Percentiles rank a stretch among this genome's conserved stretches.
These are phyloP conservation scores for Coemansia sp. DNA, from an alignment of 192 early-diverging fungal species.

Conservation along the genomic window DNA sequence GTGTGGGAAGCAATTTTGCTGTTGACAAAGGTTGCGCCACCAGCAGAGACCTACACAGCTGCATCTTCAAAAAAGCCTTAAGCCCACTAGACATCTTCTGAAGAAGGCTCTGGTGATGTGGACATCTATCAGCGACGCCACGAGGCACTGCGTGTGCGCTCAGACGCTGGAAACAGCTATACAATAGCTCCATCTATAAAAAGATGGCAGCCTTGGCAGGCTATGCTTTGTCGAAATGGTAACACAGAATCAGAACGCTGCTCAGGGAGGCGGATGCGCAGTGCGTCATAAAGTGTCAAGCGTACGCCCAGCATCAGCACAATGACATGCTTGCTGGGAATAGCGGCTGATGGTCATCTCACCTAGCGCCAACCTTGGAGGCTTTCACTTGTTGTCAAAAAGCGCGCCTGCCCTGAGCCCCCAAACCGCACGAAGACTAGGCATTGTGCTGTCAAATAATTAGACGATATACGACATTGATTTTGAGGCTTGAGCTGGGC, in stretches of 20 bases:
- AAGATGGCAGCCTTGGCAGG: not conserved
- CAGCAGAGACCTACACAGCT: not conserved
- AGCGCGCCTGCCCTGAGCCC: not conserved
- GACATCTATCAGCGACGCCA: not conserved
- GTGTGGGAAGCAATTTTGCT: not conserved
- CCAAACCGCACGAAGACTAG: not conserved
- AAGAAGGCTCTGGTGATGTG: too few species aligned
- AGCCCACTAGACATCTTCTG: not conserved
- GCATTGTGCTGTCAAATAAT: constrained; percentile 2
- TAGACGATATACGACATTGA: constrained; percentile 3
- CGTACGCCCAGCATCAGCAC: not conserved
- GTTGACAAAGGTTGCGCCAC: constrained; percentile 2
- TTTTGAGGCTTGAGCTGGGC: not conserved
- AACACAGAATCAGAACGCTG: not conserved
- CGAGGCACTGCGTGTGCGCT: not conserved
- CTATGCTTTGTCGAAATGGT: not conserved
- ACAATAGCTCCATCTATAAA: not conserved
- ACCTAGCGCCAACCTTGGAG: not conserved
- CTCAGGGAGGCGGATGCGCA: not conserved
- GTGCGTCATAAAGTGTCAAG: not conserved
- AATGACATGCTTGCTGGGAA: not conserved
- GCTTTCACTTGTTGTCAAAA: not conserved
- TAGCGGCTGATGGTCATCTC: constrained; percentile 2
- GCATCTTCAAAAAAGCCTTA: not conserved
- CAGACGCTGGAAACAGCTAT: not conserved